These are phyloP conservation scores for Tuber melanosporum DNA, from an alignment of 495 filamentous ascomycete species.

Conservation along the genomic window DNA sequence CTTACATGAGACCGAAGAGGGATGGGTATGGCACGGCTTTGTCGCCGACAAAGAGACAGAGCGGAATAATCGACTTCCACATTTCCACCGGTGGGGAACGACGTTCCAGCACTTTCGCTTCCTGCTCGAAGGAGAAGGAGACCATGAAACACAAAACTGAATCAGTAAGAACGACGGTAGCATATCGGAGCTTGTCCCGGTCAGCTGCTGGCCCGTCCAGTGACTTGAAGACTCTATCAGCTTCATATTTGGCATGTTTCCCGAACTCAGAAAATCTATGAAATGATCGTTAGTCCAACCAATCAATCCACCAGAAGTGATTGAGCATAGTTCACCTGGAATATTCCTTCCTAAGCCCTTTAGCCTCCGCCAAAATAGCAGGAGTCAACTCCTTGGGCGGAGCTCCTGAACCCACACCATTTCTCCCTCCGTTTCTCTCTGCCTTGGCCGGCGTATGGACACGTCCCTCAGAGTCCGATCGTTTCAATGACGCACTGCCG, in stretches of 20 bases:
- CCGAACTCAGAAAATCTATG: conserved; percentile 35
- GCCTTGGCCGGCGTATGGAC: conserved; percentile 33
- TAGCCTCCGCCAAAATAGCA: conserved; percentile 19
- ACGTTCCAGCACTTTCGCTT: conserved; percentile 27
- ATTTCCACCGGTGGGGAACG: conserved; percentile 27
- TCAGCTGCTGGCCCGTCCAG: conserved; percentile 12
- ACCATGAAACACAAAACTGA: conserved; percentile 40
- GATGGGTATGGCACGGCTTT: conserved; percentile 25
- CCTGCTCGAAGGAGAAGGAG: conserved; percentile 37
- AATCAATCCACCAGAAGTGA: neutral
- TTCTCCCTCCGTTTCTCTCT: conserved; percentile 35
- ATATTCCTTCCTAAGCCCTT: conserved; percentile 28
- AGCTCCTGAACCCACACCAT: conserved; percentile 1
- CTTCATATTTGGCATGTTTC: conserved; percentile 35
- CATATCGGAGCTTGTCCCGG: conserved; percentile 28
- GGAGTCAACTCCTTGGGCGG: conserved; percentile 18
- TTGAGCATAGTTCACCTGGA: conserved; percentile 23
- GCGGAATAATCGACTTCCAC: conserved; percentile 41
- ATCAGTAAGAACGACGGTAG: conserved; percentile 32
- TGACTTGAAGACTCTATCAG: conserved; percentile 31
- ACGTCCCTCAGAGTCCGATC: conserved; percentile 28
- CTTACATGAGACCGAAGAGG: conserved; percentile 25
- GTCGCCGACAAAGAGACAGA: conserved; percentile 36
- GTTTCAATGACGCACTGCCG: conserved; percentile 31
- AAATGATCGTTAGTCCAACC: conserved; percentile 11